These are phyloP conservation scores for Apiospora sp. DNA, from an alignment of 2,329 filamentous ascomycete species.

Conservation along the genomic window DNA sequence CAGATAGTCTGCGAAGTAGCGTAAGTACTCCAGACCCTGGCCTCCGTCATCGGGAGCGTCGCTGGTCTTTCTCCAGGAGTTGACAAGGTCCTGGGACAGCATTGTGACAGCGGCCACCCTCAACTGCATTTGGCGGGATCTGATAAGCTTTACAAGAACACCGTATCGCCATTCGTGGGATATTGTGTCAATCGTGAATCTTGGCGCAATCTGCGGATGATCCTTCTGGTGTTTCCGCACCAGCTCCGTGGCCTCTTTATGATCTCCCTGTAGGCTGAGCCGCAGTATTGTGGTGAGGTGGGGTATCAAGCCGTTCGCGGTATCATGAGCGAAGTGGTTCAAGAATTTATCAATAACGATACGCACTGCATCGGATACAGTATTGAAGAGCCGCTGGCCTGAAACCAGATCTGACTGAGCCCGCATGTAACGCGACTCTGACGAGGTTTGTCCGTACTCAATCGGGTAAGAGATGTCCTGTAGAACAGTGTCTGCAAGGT, in stretches of 20 bases:
- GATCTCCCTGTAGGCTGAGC: constrained; percentile 47
- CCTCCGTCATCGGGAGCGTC: constrained; percentile 47
- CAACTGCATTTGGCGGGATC: constrained; percentile 88
- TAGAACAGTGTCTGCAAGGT: constrained; percentile 34
- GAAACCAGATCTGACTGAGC: constrained; percentile 46
- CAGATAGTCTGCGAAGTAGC: constrained; percentile 74
- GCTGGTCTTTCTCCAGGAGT: constrained; percentile 68
- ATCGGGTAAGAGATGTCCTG: constrained; percentile 29
- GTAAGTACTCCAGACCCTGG: constrained; percentile 55
- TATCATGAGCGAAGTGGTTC: constrained; percentile 58
- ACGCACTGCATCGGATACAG: constrained; percentile 52
- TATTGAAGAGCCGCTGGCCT: constrained; percentile 53
- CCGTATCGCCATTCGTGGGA: constrained; percentile 74
- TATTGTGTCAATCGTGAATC: constrained; percentile 58
- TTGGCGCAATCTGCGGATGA: constrained; percentile 48
- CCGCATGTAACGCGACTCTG: constrained; percentile 31
- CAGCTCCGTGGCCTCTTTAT: constrained; percentile 45
- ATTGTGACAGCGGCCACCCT: constrained; percentile 79
- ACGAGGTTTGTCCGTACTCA: constrained; percentile 3
- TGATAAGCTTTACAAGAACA: constrained; percentile 75
- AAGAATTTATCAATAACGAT: constrained; percentile 63
- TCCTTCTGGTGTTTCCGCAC: constrained; percentile 43
- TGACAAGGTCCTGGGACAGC: constrained; percentile 76
- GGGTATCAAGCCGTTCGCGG: constrained; percentile 47
- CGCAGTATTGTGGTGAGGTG: constrained; percentile 55